Evolutionary conservation across 768 basidiomycete genomes (phyloP).

Genomic region (Termitomyces sp.): DNA sequence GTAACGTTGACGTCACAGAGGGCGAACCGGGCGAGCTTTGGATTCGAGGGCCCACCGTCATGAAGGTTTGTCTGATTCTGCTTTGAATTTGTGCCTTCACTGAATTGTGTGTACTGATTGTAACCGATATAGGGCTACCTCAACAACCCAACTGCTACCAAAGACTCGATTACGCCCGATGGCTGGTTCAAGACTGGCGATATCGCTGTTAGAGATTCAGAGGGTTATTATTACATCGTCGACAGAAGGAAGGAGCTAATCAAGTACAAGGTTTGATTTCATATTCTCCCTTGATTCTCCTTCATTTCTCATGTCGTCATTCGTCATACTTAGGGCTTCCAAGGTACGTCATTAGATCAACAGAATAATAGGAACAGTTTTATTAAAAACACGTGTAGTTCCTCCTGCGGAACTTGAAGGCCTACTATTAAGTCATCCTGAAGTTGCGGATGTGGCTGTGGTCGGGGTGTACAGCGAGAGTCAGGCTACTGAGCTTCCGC

Average conservation of each 20-base stretch:
- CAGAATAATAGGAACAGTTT: background rate
- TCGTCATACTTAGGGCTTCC: slow-evolving; percentile 61
- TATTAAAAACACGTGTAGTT: slow-evolving; percentile 38
- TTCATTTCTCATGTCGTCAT: too few species aligned
- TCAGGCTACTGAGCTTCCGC: slow-evolving; percentile 80
- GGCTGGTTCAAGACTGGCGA: slow-evolving; percentile 92
- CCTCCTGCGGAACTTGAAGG: slow-evolving; percentile 86
- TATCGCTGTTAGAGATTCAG: slow-evolving; percentile 60
- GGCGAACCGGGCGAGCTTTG: slow-evolving; percentile 78
- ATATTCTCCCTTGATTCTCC: background rate
- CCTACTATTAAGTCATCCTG: slow-evolving; percentile 68
- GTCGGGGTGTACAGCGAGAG: slow-evolving; percentile 66
- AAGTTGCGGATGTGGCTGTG: slow-evolving; percentile 77
- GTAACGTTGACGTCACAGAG: slow-evolving; percentile 42
- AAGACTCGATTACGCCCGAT: slow-evolving; percentile 62
- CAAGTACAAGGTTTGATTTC: slow-evolving; percentile 57
- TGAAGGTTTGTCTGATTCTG: slow-evolving; percentile 53
- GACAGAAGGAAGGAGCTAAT: slow-evolving; percentile 75
- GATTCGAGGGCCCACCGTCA: slow-evolving; percentile 73
- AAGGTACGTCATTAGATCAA: slow-evolving; percentile 42
- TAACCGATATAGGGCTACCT: slow-evolving; percentile 57
- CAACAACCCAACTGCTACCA: slow-evolving; percentile 68
- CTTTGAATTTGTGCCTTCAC: too few species aligned
- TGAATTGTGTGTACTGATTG: background rate
- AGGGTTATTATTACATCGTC: slow-evolving; percentile 75